These are phyloP conservation scores for Ogataea haglerorum DNA, from an alignment of 805 yeast genomes.

Conservation along the genomic window DNA sequence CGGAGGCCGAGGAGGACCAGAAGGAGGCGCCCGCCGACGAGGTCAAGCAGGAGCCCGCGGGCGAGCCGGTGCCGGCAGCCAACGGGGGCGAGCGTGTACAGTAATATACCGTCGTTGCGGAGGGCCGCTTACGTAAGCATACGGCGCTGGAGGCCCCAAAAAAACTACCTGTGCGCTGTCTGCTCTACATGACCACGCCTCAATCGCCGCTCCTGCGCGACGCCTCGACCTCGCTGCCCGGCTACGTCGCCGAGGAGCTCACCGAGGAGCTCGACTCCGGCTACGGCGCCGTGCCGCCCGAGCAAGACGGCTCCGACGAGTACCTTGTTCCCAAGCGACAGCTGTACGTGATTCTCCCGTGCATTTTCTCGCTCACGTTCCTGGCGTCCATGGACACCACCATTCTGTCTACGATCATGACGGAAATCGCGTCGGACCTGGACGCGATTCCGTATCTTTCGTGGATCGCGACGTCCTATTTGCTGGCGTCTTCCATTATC, in stretches of 20 bases:
- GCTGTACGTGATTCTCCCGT: conserved; percentile 35
- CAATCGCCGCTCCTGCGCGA: conserved; percentile 15
- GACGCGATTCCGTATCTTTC: conserved; percentile 59
- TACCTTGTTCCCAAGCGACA: conserved; percentile 29
- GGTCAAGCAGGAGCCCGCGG: conserved; percentile 42
- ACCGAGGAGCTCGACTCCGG: conserved; percentile 2
- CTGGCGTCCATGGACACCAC: conserved; percentile 68
- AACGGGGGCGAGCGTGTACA: no score
- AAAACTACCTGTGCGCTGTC: neutral
- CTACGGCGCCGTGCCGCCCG: conserved; percentile 7
- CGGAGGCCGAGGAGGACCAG: conserved; percentile 18
- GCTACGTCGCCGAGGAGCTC: conserved; percentile 25
- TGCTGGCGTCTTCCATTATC: conserved; percentile 65
- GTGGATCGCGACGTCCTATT: conserved; percentile 72
- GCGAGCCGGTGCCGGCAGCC: neutral
- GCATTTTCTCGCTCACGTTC: conserved; percentile 47
- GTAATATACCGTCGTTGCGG: no score
- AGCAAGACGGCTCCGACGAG: conserved; percentile 13
- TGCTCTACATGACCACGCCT: neutral
- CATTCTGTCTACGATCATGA: conserved; percentile 60
- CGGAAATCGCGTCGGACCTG: conserved; percentile 67
- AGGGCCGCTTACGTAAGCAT: neutral
- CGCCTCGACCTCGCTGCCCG: conserved; percentile 29
- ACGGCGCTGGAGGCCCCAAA: neutral
- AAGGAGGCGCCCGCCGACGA: conserved; percentile 45